phyloP scores from a whole-genome alignment of 208 protist species.

The Acanthamoeba lenticulata region DNA sequence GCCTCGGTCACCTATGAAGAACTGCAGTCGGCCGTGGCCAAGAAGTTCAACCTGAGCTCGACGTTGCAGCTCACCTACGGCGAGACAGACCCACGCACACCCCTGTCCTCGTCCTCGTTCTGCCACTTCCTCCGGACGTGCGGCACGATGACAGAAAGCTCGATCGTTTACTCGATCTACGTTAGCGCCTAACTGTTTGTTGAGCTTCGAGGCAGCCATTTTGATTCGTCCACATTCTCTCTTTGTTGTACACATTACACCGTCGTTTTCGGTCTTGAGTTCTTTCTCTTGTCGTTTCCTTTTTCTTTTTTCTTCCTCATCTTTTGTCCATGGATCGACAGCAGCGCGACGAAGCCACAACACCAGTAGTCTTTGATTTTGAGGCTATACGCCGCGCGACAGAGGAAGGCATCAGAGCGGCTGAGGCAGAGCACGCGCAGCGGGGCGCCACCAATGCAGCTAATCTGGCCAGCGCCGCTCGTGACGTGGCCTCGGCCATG shows the following conservation, averaged over 20 bases:
- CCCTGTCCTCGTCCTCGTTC: no score
- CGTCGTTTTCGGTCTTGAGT: no score
- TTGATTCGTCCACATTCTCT: no score
- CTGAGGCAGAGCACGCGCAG: neutral
- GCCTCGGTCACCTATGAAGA: neutral
- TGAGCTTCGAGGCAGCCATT: no score
- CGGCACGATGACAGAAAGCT: neutral
- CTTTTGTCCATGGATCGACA: neutral
- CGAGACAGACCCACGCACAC: neutral
- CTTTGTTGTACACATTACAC: no score
- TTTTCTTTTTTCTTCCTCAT: no score
- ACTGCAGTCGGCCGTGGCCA: neutral
- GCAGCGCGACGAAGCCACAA: neutral
- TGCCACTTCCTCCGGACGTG: neutral
- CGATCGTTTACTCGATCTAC: neutral
- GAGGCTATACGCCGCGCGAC: neutral
- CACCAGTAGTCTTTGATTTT: neutral
- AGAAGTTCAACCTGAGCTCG: neutral
- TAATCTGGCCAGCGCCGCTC: neutral
- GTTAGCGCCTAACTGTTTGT: no score
- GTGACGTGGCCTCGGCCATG: neutral
- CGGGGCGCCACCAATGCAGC: neutral
- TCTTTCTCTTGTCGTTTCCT: no score
- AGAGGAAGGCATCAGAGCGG: neutral
- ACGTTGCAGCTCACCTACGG: neutral